A percentile compares a stretch with the other conserved stretches of the same genome.
Conservation (phyloP, 2,329 filamentous ascomycete genomes). For the Hypoxylon sp. region DNA sequence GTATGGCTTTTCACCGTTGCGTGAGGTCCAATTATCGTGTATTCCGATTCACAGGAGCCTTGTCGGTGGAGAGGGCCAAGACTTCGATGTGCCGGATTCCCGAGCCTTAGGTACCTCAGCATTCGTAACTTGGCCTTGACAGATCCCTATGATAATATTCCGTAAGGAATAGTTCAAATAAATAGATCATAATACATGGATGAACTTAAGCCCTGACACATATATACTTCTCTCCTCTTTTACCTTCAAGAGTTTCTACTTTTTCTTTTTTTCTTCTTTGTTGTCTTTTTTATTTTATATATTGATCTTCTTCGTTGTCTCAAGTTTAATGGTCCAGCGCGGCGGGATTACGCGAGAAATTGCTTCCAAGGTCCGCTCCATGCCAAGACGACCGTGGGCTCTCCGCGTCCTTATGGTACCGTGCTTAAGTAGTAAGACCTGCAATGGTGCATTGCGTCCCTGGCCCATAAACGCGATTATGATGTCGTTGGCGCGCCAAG, state of each 20-base stretch:
- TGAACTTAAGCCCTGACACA: background rate
- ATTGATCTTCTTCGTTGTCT: background rate
- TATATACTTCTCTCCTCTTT: background rate
- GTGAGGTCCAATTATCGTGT: slow-evolving; percentile 35
- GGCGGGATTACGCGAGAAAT: slow-evolving; percentile 17
- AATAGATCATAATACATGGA: background rate
- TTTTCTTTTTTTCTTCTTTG: background rate
- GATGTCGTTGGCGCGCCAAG: slow-evolving; percentile 27
- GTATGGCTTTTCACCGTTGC: slow-evolving; percentile 27
- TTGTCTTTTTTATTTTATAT: background rate
- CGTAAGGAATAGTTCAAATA: background rate
- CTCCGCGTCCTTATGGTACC: slow-evolving; percentile 14
- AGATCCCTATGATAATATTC: too few relatives aligned
- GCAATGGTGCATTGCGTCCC: slow-evolving; percentile 33
- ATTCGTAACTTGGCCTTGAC: background rate
- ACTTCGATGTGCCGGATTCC: slow-evolving; percentile 40
- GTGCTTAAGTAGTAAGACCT: slow-evolving; percentile 27
- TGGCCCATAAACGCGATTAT: slow-evolving; percentile 27
- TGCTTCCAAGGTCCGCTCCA: slow-evolving; percentile 15
- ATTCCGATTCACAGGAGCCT: slow-evolving; percentile 37
- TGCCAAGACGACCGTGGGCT: slow-evolving; percentile 31
- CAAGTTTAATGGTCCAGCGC: background rate
- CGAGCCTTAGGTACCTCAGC: slow-evolving; percentile 22
- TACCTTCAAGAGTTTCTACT: too few relatives aligned
- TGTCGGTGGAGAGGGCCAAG: slow-evolving; percentile 41